Evolutionary conservation across 2,329 filamentous ascomycete genomes (phyloP).

Genomic region (Penicillium sp.): DNA sequence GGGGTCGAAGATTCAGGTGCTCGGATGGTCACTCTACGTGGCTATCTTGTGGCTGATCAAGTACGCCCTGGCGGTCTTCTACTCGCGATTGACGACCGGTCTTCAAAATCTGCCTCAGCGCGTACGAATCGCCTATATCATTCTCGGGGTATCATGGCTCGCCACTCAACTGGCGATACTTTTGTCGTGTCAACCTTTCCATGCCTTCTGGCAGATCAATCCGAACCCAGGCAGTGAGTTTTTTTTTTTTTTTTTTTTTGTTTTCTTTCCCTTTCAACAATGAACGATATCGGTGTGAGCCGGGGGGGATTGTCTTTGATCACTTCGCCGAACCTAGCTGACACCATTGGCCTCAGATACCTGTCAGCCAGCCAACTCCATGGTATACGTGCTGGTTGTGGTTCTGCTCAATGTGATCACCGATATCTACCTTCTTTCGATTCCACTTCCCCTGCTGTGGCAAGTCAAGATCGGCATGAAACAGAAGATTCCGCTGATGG

Average conservation of each 20-base stretch:
- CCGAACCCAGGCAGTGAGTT: slow-evolving; percentile 52
- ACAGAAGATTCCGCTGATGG: slow-evolving; percentile 47
- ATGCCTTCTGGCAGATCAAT: slow-evolving; percentile 53
- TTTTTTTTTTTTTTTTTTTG: no score
- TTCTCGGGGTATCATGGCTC: slow-evolving; percentile 46
- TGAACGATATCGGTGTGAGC: no score
- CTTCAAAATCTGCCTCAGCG: slow-evolving; percentile 35
- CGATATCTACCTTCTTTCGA: slow-evolving; percentile 53
- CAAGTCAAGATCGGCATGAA: slow-evolving; percentile 41
- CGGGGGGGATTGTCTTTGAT: not conserved
- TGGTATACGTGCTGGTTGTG: slow-evolving; percentile 42
- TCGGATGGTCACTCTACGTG: slow-evolving; percentile 51
- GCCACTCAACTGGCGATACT: slow-evolving; percentile 45
- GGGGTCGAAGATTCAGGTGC: slow-evolving; percentile 48
- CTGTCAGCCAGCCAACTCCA: slow-evolving; percentile 45
- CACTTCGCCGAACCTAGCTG: not conserved
- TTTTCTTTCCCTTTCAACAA: no score
- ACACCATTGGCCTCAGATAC: slow-evolving; percentile 24
- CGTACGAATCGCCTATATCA: slow-evolving; percentile 45
- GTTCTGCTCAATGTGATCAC: slow-evolving; percentile 49
- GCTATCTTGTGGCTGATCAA: slow-evolving; percentile 50
- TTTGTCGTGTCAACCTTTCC: slow-evolving; percentile 49
- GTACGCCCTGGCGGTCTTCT: slow-evolving; percentile 50
- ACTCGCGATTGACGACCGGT: slow-evolving; percentile 46
- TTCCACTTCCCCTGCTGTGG: slow-evolving; percentile 54